These are phyloP conservation scores for Samsoniella hepiali DNA, from an alignment of 2,329 filamentous ascomycete species.

Conservation along the genomic window DNA sequence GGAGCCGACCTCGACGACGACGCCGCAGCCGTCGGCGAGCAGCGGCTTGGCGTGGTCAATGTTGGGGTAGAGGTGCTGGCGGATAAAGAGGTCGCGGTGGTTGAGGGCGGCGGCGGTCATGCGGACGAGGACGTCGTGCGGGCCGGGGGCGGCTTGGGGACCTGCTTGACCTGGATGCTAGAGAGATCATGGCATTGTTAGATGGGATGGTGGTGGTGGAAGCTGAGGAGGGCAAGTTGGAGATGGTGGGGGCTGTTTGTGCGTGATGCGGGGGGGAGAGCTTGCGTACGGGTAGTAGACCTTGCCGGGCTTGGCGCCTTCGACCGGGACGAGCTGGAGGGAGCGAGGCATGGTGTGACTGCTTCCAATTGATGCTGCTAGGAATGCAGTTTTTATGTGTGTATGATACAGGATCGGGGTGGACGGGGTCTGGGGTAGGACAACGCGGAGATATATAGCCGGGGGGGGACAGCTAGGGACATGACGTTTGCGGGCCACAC, in stretches of 20 bases:
- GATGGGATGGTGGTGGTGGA: neutral
- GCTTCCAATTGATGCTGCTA: neutral
- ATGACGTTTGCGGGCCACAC: neutral
- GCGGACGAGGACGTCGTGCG: conserved; percentile 68
- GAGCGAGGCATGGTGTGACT: conserved; percentile 46
- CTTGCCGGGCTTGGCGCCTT: conserved; percentile 75
- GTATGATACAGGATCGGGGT: no score
- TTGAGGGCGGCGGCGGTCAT: conserved; percentile 82
- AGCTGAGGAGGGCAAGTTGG: neutral
- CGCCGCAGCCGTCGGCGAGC: conserved; percentile 77
- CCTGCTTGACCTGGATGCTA: conserved; percentile 58
- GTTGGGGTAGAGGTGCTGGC: conserved; percentile 85
- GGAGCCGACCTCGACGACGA: conserved; percentile 63
- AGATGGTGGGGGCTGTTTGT: neutral
- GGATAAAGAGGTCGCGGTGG: conserved; percentile 92
- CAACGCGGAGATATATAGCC: neutral
- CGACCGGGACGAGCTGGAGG: conserved; percentile 64
- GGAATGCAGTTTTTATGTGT: neutral
- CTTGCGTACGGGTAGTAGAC: conserved; percentile 73
- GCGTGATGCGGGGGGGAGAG: neutral
- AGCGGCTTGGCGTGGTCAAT: conserved; percentile 76
- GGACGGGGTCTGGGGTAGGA: neutral
- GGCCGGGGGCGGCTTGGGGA: conserved; percentile 61
- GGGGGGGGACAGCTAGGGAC: neutral
- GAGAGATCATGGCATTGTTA: neutral